Percentiles rank a stretch among this genome's conserved stretches.
Evolutionary conservation across 805 yeast species (phyloP).

Genomic region (Cyberlindnera mrakii): DNA sequence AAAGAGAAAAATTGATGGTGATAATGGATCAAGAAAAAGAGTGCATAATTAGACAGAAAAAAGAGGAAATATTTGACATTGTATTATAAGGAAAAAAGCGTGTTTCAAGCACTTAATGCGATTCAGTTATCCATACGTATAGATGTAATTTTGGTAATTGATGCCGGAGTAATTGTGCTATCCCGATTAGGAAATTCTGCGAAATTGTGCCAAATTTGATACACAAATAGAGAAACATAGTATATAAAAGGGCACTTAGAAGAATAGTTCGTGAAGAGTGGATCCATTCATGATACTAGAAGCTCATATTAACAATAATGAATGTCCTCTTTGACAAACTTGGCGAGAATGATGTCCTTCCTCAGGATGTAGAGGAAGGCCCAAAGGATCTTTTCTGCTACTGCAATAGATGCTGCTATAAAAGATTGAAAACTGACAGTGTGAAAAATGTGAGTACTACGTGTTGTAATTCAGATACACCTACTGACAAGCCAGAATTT

Average conservation of each 20-base stretch:
- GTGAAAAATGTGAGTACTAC: constrained; percentile 13
- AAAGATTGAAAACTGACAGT: constrained; percentile 3
- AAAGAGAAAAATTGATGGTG: constrained; percentile 12
- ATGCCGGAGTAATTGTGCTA: constrained; percentile 8
- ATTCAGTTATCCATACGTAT: too few relatives aligned
- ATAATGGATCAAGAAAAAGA: not conserved
- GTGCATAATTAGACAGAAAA: not conserved
- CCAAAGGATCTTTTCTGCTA: constrained; percentile 16
- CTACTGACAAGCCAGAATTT: constrained; percentile 13
- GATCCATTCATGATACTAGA: too few relatives aligned
- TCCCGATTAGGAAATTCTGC: constrained; percentile 14
- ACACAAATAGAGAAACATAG: not conserved
- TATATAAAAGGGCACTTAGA: too few relatives aligned
- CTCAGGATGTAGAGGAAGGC: constrained; percentile 1
- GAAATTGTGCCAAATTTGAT: not conserved
- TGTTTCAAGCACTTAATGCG: too few relatives aligned
- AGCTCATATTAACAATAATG: too few relatives aligned
- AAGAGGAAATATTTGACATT: too few relatives aligned
- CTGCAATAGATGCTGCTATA: constrained; percentile 17
- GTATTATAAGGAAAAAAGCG: too few relatives aligned
- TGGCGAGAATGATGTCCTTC: not conserved
- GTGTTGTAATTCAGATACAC: not conserved
- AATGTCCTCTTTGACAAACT: too few relatives aligned
- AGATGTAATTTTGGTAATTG: too few relatives aligned
- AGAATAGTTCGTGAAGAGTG: too few relatives aligned